phyloP scores from a whole-genome alignment of 192 early-diverging fungal genomes.

The Podila minutissima region DNA sequence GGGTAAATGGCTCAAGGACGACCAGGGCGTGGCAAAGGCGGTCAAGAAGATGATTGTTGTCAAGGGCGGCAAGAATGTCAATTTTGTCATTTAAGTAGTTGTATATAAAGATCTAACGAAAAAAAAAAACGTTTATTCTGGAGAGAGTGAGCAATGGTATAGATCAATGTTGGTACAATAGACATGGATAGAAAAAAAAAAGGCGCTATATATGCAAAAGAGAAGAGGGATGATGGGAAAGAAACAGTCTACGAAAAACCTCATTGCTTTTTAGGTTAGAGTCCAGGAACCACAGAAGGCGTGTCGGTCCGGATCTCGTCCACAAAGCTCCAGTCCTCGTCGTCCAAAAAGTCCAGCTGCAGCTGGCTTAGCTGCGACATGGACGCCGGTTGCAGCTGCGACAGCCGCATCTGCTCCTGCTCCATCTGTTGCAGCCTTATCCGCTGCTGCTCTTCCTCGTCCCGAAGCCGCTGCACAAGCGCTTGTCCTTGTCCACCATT shows the following conservation, averaged over 20 bases:
- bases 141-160: too few species aligned
- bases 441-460: constrained; percentile 33
- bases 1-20: constrained; percentile 65
- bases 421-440: constrained; percentile 41
- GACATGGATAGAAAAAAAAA: too few species aligned
- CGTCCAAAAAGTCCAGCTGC: constrained; percentile 47
- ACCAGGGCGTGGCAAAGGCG: constrained; percentile 15
- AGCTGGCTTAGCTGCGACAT: constrained; percentile 23
- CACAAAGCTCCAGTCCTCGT: constrained; percentile 50
- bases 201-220: neutral
- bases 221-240: neutral
- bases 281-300: too few species aligned
- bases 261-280: neutral
- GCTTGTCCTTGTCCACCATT: neutral
- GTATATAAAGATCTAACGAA: neutral
- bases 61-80: constrained; percentile 78
- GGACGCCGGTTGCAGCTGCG: constrained; percentile 19
- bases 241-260: neutral
- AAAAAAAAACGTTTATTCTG: too few species aligned
- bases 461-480: constrained; percentile 28
- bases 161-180: too few species aligned
- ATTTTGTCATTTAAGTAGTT: constrained; percentile 67
- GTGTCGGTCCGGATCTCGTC: constrained; percentile 31
- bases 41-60: constrained; percentile 73
- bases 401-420: constrained; percentile 46